Conservation (phyloP, 2,329 filamentous ascomycete genomes). For the Phialocephala subalpina region DNA sequence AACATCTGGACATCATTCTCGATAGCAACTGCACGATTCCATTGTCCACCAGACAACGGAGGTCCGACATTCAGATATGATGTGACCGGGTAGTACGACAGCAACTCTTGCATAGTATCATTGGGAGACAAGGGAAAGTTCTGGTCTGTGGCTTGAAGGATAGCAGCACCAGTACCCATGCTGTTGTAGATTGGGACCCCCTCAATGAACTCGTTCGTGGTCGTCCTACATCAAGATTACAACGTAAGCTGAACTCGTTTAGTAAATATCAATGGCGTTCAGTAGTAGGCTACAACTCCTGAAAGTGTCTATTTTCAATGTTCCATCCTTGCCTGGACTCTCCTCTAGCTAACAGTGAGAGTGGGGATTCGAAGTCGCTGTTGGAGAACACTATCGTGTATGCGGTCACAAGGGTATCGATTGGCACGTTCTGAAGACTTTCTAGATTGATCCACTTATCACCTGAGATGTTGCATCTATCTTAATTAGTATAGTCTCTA, state of each 20-base stretch:
- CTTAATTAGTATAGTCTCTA: neutral
- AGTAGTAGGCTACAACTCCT: too few species aligned
- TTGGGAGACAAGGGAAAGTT: conserved; percentile 18
- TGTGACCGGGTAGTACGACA: conserved; percentile 19
- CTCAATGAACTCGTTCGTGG: conserved; percentile 18
- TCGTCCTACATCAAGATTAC: neutral
- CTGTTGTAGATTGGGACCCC: conserved; percentile 16
- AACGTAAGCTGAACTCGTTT: too few species aligned
- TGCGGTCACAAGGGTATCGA: conserved; percentile 18
- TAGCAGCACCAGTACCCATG: conserved; percentile 16
- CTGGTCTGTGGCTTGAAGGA: conserved; percentile 9
- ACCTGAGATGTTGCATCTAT: conserved; percentile 13
- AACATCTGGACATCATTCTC: conserved; percentile 28
- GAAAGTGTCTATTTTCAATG: too few species aligned
- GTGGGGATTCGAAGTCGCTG: neutral
- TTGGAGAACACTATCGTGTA: conserved; percentile 17
- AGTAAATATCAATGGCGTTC: too few species aligned
- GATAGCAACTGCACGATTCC: conserved; percentile 26
- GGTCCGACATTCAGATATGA: conserved; percentile 25
- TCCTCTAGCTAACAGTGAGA: conserved; percentile 20
- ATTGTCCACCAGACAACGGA: conserved; percentile 24
- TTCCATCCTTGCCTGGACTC: too few species aligned
- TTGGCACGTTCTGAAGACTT: conserved; percentile 26
- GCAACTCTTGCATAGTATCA: conserved; percentile 13
- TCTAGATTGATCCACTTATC: conserved; percentile 8